Conservation (phyloP, 345 rosid species). For the Iberis pinnata region DNA sequence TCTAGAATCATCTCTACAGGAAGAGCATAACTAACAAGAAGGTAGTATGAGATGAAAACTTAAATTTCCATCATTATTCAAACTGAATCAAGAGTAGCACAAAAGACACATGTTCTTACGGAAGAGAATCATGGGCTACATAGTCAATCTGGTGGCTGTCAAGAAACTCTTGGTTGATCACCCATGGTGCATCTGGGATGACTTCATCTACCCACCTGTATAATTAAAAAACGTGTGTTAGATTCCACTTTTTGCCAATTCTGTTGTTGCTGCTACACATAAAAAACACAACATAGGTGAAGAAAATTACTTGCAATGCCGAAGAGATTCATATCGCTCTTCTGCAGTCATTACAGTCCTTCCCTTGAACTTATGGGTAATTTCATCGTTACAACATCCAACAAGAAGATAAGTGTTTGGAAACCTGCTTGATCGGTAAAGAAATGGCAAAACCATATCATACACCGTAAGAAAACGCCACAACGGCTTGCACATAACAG, state of each 20-base stretch:
- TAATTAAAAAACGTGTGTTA: neutral
- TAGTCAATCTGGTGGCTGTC: conserved; percentile 67
- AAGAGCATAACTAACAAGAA: conserved; percentile 16
- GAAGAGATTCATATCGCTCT: conserved; percentile 90
- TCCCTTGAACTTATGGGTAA: conserved; percentile 76
- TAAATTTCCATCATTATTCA: neutral
- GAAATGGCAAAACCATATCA: conserved; percentile 5
- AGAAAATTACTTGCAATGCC: conserved; percentile 77
- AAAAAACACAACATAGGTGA: neutral
- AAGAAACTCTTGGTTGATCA: conserved; percentile 71
- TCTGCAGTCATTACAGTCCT: conserved; percentile 81
- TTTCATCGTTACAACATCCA: conserved; percentile 88
- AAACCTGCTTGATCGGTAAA: conserved; percentile 54
- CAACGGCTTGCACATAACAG: too few relatives aligned
- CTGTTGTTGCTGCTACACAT: conserved; percentile 1
- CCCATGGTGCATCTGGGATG: conserved; percentile 91
- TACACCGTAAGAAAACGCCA: too few relatives aligned
- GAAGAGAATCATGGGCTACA: conserved; percentile 90
- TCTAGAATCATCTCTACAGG: neutral
- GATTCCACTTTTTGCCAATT: neutral
- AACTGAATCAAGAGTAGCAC: neutral
- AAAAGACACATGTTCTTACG: conserved; percentile 40
- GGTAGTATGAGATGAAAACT: neutral
- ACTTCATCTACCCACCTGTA: conserved; percentile 96
- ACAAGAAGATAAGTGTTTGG: conserved; percentile 74